A percentile compares a stretch with the other conserved stretches of the same genome.
Conservation (phyloP, 352 stramenopile genomes). For the Pythium myriotylum region DNA sequence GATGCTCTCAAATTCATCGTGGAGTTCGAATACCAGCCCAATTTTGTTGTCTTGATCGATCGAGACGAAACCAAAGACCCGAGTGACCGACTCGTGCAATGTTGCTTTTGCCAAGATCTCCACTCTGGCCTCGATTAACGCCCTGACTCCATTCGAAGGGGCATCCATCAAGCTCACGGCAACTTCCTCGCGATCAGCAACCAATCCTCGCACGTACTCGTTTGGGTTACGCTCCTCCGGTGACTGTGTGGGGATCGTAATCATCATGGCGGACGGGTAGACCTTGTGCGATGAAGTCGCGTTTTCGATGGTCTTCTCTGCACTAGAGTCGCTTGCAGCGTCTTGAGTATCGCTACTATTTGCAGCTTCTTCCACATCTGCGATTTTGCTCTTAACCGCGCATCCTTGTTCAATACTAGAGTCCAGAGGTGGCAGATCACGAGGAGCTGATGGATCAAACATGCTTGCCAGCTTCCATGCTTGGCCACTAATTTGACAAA, state of each 20-base stretch:
- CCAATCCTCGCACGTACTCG: not conserved
- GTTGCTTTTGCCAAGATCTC: not conserved
- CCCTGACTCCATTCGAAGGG: not conserved
- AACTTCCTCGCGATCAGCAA: not conserved
- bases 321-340: too few relatives aligned
- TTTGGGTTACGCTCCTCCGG: not conserved
- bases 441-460: too few relatives aligned
- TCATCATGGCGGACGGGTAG: too few relatives aligned
- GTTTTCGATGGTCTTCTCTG: too few relatives aligned
- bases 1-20: not conserved
- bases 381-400: too few relatives aligned
- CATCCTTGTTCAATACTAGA: too few relatives aligned
- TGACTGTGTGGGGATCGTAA: not conserved
- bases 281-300: too few relatives aligned
- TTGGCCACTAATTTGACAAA: too few relatives aligned
- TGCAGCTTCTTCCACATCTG: too few relatives aligned
- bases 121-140: not conserved
- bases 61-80: not conserved
- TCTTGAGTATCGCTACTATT: too few relatives aligned
- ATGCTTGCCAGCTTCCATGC: too few relatives aligned
- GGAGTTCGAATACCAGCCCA: not conserved
- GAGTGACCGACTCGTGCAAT: not conserved
- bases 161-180: not conserved
- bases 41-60: not conserved
- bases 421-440: too few relatives aligned